phyloP scores from a whole-genome alignment of 768 basidiomycete genomes.

The Inosperma sp. region DNA sequence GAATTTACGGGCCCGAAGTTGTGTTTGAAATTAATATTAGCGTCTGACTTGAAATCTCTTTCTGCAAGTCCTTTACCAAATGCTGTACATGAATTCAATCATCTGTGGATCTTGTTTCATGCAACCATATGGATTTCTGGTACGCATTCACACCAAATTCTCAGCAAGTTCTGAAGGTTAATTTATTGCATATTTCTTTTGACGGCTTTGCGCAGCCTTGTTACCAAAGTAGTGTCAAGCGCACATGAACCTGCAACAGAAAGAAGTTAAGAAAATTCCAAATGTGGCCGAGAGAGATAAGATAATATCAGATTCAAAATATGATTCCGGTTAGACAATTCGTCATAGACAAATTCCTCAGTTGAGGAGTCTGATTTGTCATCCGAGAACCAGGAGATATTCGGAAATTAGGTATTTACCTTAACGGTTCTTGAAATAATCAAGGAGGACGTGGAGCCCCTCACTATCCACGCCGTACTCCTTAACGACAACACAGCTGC shows the following conservation, averaged over 20 bases:
- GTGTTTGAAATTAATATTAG: too few relatives aligned
- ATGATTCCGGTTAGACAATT: conserved; percentile 89
- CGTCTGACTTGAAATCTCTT: too few relatives aligned
- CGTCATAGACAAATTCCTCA: conserved; percentile 65
- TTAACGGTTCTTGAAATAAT: conserved; percentile 96
- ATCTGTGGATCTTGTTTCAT: too few relatives aligned
- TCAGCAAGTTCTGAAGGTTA: too few relatives aligned
- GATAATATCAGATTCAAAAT: conserved; percentile 65
- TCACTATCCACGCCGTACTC: conserved; percentile 95
- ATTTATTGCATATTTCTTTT: too few relatives aligned
- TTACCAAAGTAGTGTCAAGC: not conserved
- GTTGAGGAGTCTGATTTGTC: conserved; percentile 92
- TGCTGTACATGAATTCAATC: too few relatives aligned
- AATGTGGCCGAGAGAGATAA: conserved; percentile 12
- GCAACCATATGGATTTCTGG: too few relatives aligned
- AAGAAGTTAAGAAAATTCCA: not conserved
- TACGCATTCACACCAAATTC: too few relatives aligned
- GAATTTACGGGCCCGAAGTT: too few relatives aligned
- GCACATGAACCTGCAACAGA: conserved; percentile 10
- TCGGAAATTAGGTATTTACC: conserved; percentile 29
- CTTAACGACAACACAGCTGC: conserved; percentile 95
- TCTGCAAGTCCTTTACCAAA: too few relatives aligned
- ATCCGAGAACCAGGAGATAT: conserved; percentile 39
- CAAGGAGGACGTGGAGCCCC: conserved; percentile 88
- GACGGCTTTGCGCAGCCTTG: too few relatives aligned